phyloP scores from a whole-genome alignment of 1,139 yeast species.

The Chernovozyma sophiae-reginae region DNA sequence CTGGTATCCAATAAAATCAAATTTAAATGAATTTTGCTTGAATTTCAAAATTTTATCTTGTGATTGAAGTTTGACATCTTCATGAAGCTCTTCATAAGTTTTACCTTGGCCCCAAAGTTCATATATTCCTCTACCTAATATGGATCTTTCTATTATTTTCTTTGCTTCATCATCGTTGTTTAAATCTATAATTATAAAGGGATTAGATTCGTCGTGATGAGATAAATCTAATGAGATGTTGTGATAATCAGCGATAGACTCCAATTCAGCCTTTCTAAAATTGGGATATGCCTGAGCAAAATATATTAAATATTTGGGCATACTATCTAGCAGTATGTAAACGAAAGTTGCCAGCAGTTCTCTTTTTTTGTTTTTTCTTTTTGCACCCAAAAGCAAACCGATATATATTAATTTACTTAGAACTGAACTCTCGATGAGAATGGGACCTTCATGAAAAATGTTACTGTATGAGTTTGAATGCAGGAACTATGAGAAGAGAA shows the following conservation, averaged over 20 bases:
- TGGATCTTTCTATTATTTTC: constrained; percentile 59
- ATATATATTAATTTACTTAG: too few species aligned
- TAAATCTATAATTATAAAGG: constrained; percentile 68
- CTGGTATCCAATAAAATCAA: constrained; percentile 73
- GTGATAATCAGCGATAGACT: constrained; percentile 70
- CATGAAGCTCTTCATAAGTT: constrained; percentile 55
- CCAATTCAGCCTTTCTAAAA: constrained; percentile 79
- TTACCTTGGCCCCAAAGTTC: constrained; percentile 81
- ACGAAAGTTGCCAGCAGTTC: too few species aligned
- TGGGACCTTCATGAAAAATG: too few species aligned
- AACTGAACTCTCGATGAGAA: too few species aligned
- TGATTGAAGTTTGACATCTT: constrained; percentile 37
- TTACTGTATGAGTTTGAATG: too few species aligned
- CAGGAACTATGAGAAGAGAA: too few species aligned
- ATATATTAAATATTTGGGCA: constrained; percentile 65
- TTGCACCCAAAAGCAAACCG: too few species aligned
- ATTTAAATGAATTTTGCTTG: constrained; percentile 59
- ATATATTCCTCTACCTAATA: constrained; percentile 71
- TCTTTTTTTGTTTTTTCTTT: too few species aligned
- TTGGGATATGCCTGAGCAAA: constrained; percentile 81
- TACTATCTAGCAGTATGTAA: too few species aligned
- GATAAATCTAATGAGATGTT: constrained; percentile 57
- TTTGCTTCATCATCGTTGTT: constrained; percentile 64
- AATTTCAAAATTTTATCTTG: constrained; percentile 27
- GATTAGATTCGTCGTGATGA: constrained; percentile 54